phyloP scores from a whole-genome alignment of 2,329 filamentous ascomycete genomes.

The Curvularia lunata region DNA sequence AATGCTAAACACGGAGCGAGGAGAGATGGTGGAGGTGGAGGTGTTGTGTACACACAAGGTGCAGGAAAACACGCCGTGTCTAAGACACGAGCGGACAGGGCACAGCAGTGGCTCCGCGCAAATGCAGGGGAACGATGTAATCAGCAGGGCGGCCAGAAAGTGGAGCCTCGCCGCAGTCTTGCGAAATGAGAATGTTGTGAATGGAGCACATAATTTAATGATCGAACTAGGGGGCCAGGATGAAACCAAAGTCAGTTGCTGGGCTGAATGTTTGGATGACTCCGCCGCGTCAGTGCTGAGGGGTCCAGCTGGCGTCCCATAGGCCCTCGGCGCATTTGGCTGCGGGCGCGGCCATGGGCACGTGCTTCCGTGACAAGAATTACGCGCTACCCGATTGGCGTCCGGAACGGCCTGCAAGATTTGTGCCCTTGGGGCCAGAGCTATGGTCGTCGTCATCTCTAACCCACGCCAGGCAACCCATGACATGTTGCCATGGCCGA shows the following conservation, averaged over 20 bases:
- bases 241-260: constrained; percentile 21
- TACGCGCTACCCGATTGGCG: constrained; percentile 16
- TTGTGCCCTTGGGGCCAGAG: neutral
- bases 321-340: constrained; percentile 4
- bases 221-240: constrained; percentile 7
- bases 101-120: constrained; percentile 11
- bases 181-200: constrained; percentile 25
- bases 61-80: constrained; percentile 25
- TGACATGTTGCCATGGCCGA: constrained; percentile 27
- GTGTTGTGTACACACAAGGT: constrained; percentile 12
- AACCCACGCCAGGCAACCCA: constrained; percentile 6
- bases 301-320: constrained; percentile 5
- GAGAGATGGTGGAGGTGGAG: constrained; percentile 15
- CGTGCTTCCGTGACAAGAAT: constrained; percentile 20
- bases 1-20: constrained; percentile 10
- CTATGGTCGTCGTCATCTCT: constrained; percentile 23
- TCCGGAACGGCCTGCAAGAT: constrained; percentile 13
- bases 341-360: constrained; percentile 7
- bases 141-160: constrained; percentile 24
- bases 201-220: constrained; percentile 17
- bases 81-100: constrained; percentile 21
- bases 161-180: constrained; percentile 12
- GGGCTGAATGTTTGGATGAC: constrained; percentile 10
- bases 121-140: constrained; percentile 31
- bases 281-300: constrained; percentile 10